These are phyloP conservation scores for Lavandula angustifolia DNA, from an alignment of 257 asterid species.

Conservation along the genomic window DNA sequence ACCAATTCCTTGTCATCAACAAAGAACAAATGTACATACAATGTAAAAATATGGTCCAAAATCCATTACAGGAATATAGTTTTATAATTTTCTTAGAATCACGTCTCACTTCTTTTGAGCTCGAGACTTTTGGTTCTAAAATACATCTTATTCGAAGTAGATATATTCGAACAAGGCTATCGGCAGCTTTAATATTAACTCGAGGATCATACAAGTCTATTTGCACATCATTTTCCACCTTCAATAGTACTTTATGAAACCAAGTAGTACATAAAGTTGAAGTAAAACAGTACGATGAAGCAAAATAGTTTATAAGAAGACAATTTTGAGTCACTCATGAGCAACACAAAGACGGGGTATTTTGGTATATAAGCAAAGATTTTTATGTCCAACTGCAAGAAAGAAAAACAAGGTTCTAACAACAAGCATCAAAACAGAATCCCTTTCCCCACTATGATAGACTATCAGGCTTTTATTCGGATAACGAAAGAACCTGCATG, in stretches of 20 bases:
- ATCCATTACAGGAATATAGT: too few relatives aligned
- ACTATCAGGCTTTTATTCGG: constrained; percentile 32
- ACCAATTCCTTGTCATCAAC: too few relatives aligned
- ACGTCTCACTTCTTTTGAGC: too few relatives aligned
- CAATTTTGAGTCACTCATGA: constrained; percentile 5
- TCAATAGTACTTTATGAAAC: constrained; percentile 2
- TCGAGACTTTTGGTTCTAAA: too few relatives aligned
- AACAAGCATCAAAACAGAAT: neutral
- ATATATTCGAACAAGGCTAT: too few relatives aligned
- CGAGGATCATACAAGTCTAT: neutral
- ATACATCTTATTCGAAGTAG: too few relatives aligned
- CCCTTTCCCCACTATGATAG: constrained; percentile 2
- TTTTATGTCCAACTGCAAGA: constrained; percentile 4
- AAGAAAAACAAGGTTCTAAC: neutral
- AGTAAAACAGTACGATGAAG: constrained; percentile 12
- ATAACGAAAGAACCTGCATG: constrained; percentile 35
- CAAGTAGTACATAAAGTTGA: neutral
- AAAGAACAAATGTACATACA: too few relatives aligned
- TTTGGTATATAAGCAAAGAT: constrained; percentile 1
- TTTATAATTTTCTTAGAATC: too few relatives aligned
- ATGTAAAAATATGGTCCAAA: too few relatives aligned
- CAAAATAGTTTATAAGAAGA: neutral
- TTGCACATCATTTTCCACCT: neutral
- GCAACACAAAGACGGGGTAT: constrained; percentile 6
- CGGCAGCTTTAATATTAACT: too few relatives aligned